phyloP scores from a whole-genome alignment of 495 filamentous ascomycete genomes.

The Venustampulla echinocandica region DNA sequence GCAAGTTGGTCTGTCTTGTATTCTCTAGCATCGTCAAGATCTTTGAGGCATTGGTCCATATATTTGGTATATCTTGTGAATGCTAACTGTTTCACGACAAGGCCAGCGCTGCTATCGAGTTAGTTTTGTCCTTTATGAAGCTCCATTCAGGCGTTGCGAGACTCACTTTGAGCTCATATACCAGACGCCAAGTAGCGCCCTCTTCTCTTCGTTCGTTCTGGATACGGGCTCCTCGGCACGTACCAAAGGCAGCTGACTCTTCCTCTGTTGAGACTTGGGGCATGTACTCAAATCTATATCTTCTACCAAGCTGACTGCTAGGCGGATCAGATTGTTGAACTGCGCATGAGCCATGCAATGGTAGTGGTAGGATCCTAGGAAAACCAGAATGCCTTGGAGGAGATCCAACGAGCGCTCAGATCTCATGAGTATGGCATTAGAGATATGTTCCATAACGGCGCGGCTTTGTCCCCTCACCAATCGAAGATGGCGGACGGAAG shows the following conservation, averaged over 20 bases:
- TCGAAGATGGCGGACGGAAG: slow-evolving; percentile 30
- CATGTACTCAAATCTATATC: slow-evolving; percentile 36
- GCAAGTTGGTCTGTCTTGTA: slow-evolving; percentile 27
- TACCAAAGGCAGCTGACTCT: slow-evolving; percentile 15
- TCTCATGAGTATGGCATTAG: slow-evolving; percentile 36
- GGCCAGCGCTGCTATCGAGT: slow-evolving; percentile 6
- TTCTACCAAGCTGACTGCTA: slow-evolving; percentile 36
- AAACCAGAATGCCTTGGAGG: slow-evolving; percentile 38
- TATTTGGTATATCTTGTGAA: slow-evolving; percentile 28
- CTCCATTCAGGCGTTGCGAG: not conserved
- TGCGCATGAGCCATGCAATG: slow-evolving; percentile 34
- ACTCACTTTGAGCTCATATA: slow-evolving; percentile 34
- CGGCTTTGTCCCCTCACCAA: slow-evolving; percentile 31
- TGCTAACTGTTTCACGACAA: slow-evolving; percentile 19
- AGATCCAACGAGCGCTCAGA: slow-evolving; percentile 40
- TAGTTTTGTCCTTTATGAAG: not conserved
- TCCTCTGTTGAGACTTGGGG: slow-evolving; percentile 22
- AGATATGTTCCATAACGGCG: slow-evolving; percentile 31
- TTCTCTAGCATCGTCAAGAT: slow-evolving; percentile 26
- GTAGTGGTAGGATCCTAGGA: slow-evolving; percentile 38
- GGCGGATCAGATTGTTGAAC: slow-evolving; percentile 34
- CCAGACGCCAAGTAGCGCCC: slow-evolving; percentile 32
- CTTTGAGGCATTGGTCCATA: slow-evolving; percentile 28
- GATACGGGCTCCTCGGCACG: slow-evolving; percentile 9
- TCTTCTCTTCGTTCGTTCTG: slow-evolving; percentile 27